Evolutionary conservation across 495 filamentous ascomycete species (phyloP).

Genomic region (Aspergillus affinis): DNA sequence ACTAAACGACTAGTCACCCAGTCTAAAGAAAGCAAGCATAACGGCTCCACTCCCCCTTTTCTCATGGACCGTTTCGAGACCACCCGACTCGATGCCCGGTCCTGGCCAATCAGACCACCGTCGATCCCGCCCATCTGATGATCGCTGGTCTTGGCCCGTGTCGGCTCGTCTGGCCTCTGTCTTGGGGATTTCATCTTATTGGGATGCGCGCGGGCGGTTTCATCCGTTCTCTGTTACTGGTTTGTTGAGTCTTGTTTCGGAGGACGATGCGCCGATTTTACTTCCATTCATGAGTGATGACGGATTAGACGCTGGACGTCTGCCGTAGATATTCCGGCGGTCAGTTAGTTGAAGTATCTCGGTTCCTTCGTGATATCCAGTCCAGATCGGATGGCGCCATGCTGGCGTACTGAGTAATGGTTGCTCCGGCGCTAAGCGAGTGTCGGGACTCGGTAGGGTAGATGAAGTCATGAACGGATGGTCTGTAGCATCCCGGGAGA

Average conservation of each 20-base stretch:
- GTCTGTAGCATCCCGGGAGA: not conserved
- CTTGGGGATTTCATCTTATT: not conserved
- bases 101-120: conserved; percentile 13
- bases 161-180: not conserved
- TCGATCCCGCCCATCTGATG: conserved; percentile 17
- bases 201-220: not conserved
- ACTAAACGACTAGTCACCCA: too few species aligned
- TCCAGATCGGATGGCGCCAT: not conserved
- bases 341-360: too few species aligned
- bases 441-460: not conserved
- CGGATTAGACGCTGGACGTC: too few species aligned
- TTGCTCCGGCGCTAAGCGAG: not conserved
- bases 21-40: too few species aligned
- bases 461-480: not conserved
- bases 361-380: not conserved
- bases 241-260: not conserved
- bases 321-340: too few species aligned
- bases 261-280: not conserved
- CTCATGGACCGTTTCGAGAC: conserved; percentile 9
- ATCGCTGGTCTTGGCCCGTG: conserved; percentile 15
- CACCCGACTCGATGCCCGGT: not conserved
- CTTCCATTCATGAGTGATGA: too few species aligned
- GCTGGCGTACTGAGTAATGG: not conserved
- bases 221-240: too few species aligned
- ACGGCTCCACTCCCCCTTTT: conserved; percentile 10